Evolutionary conservation across 2,329 filamentous ascomycete species (phyloP), one percentile per base, ranked within the genome.

Genomic region (Fusarium pseudograminearum): DNA sequence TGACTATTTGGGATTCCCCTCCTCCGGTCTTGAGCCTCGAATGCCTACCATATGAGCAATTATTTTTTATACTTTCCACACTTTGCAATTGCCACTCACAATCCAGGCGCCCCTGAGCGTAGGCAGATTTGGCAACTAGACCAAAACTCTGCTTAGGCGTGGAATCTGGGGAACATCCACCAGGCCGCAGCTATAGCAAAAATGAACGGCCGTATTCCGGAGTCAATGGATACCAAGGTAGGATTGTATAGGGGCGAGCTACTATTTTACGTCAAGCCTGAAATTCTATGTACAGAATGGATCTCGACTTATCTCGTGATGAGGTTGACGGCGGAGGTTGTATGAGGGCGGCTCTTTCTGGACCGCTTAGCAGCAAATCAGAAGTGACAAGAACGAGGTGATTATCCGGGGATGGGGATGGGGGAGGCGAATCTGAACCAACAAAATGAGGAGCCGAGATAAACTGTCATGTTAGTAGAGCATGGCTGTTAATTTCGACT

Each of bases 101-200:
- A 53, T 53, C 53, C 34, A 45, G 52, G 44, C 59, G 68, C 61
- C 71, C 73, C 67, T 74, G 61, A 28, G 42, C 20, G 45, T 61
- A 50, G 63, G 54, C 42, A 42, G 42, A 41, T 55, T 64, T 56
- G 47, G 58, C 50, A 50, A 22, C 45, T 55, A 53, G 41, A 33
- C 54, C 30, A 54, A 47, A 69, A 71, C 51, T 65, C 47, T 46
- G 61, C 48, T 65, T 36, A 55, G 46, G 38, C 28, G 30, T 67
- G 61, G 60, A 67, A 72, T 73, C 65, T 74, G 73, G 73, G 73
- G 71, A 72, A 71, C 57, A 48, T 61, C 71, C 67, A 69, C 61
- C 51, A 28, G 60, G 59, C 55, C 61, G 62, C 57, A 58, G 48
- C 55, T 52, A 33, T 24, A 60, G 44, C n/a, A 41, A 20, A 40